Evolutionary conservation across 495 filamentous ascomycete species (phyloP).

Genomic region (Penicillium tannophilum): DNA sequence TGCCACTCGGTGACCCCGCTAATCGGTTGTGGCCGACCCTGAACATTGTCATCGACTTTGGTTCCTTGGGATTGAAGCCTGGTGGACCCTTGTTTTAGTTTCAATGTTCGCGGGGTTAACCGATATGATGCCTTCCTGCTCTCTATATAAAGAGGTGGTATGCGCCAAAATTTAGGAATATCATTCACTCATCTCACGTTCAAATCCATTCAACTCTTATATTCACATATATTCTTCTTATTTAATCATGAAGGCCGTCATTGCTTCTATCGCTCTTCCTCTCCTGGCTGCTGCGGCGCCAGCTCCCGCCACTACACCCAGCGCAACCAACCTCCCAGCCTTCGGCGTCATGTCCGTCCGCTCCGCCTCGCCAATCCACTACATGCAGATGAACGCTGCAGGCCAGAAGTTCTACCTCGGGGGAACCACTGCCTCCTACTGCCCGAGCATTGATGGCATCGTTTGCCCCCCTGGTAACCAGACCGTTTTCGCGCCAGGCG

Average conservation of each 20-base stretch:
- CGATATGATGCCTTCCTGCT: neutral
- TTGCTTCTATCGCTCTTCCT: conserved; percentile 31
- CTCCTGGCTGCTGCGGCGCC: conserved; percentile 35
- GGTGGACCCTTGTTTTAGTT: conserved; percentile 1
- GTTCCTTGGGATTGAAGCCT: neutral
- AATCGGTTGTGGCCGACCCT: conserved; percentile 4
- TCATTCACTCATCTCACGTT: neutral
- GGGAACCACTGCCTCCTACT: conserved; percentile 42
- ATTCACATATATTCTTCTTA: neutral
- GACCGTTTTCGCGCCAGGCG: conserved; percentile 44
- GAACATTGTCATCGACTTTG: conserved; percentile 9
- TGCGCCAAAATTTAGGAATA: neutral
- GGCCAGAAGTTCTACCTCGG: conserved; percentile 46
- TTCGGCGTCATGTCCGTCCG: conserved; percentile 42
- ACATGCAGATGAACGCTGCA: conserved; percentile 39
- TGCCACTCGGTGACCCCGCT: conserved; percentile 14
- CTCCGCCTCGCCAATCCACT: conserved; percentile 47
- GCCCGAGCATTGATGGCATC: conserved; percentile 28
- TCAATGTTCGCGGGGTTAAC: conserved; percentile 6
- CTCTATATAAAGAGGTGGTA: conserved; percentile 1
- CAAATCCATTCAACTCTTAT: neutral
- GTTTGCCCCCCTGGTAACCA: conserved; percentile 45
- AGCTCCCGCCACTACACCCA: conserved; percentile 2
- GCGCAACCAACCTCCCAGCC: conserved; percentile 18
- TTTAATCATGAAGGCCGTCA: conserved; percentile 24